Percentiles rank a stretch among this genome's conserved stretches.
These are phyloP conservation scores for Colletotrichum navitas DNA, from an alignment of 2,329 filamentous ascomycete genomes.

Conservation along the genomic window DNA sequence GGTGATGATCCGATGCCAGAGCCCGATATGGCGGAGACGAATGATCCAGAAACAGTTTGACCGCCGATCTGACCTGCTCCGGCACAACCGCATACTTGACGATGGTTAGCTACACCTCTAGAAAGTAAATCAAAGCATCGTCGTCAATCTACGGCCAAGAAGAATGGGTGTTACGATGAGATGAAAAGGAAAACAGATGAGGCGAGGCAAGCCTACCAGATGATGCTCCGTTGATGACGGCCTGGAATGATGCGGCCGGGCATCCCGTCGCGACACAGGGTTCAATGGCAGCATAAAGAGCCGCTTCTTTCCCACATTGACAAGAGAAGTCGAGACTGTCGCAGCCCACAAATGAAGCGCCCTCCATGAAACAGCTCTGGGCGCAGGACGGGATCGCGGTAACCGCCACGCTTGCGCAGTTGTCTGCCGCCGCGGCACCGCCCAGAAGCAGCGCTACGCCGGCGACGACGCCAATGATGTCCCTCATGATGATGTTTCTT, in stretches of 20 bases:
- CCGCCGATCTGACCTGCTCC: conserved; percentile 16
- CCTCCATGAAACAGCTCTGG: conserved; percentile 47
- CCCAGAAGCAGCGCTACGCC: conserved; percentile 4
- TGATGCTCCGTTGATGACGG: conserved; percentile 47
- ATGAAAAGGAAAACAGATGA: background rate
- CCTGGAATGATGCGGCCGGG: conserved; percentile 43
- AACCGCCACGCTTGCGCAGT: conserved; percentile 47
- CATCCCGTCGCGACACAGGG: conserved; percentile 49
- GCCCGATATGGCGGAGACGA: conserved; percentile 28
- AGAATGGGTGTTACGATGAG: rapidly evolving
- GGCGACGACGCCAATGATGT: background rate
- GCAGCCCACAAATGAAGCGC: conserved; percentile 48
- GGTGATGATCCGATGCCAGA: conserved; percentile 21
- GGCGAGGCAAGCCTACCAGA: conserved; percentile 16
- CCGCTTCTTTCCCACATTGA: conserved; percentile 46
- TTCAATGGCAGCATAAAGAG: conserved; percentile 45
- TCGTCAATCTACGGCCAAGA: background rate
- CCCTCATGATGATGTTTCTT: conserved; percentile 9
- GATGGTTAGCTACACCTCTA: background rate
- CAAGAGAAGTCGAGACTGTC: conserved; percentile 47
- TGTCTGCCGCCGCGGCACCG: conserved; percentile 19
- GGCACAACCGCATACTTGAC: conserved; percentile 33
- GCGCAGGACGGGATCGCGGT: conserved; percentile 48
- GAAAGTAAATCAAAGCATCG: rapidly evolving
- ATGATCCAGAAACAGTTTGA: conserved; percentile 25